phyloP scores from a whole-genome alignment of 1,284 basidiomycete genomes.

The Leccinum solheimii region DNA sequence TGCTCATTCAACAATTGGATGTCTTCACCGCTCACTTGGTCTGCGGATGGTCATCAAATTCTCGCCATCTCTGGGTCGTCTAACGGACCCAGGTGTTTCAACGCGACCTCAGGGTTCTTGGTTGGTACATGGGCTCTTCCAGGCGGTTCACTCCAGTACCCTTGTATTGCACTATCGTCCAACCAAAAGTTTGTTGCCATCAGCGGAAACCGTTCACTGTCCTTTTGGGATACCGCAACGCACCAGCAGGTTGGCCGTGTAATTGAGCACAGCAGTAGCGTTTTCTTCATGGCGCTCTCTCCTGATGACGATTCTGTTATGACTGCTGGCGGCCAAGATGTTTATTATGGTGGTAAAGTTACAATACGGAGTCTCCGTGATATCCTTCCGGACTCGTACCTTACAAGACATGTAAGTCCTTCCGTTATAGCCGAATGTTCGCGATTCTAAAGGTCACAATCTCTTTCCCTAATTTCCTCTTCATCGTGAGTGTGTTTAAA shows the following conservation, averaged over 20 bases:
- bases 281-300: background rate
- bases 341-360: too few species aligned
- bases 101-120: background rate
- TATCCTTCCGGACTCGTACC: too few species aligned
- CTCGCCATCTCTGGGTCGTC: background rate
- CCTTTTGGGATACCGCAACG: background rate
- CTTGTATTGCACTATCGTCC: background rate
- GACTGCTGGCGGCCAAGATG: too few species aligned
- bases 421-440: too few species aligned
- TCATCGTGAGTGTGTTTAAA: too few species aligned
- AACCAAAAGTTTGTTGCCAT: background rate
- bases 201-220: background rate
- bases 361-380: too few species aligned
- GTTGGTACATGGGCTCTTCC: background rate
- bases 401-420: too few species aligned
- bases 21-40: background rate
- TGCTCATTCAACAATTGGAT: rapidly evolving
- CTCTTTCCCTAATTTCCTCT: too few species aligned
- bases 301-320: too few species aligned
- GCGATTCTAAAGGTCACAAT: too few species aligned
- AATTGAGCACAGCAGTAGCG: background rate
- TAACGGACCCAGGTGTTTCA: background rate
- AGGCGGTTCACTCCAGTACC: background rate
- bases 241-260: background rate
- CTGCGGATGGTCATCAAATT: background rate